Conservation (phyloP, 306 rosid genomes). For the Pueraria montana region DNA sequence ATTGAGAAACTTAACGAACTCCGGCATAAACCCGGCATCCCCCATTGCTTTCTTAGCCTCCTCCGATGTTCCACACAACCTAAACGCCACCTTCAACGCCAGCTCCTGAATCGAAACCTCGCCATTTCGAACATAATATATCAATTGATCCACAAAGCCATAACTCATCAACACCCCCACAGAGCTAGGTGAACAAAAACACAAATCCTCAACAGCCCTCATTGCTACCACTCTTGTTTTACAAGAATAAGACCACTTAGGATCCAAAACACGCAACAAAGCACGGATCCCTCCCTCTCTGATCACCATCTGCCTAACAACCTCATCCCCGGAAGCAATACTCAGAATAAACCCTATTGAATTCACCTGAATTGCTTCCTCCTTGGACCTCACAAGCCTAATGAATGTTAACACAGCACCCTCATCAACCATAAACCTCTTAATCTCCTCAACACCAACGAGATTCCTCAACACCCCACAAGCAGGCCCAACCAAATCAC, state of each 20-base stretch:
- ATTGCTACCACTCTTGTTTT: constrained; percentile 71
- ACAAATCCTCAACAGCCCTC: constrained; percentile 76
- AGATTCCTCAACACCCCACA: constrained; percentile 87
- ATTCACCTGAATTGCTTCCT: constrained; percentile 74
- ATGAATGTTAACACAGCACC: constrained; percentile 70
- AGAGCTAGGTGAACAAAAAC: constrained; percentile 62
- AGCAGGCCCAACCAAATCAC: constrained; percentile 76
- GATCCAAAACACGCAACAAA: constrained; percentile 69
- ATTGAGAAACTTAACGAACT: constrained; percentile 77
- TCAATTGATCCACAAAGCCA: constrained; percentile 77
- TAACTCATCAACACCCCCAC: constrained; percentile 63
- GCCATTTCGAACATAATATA: constrained; percentile 69
- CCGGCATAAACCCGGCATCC: constrained; percentile 80
- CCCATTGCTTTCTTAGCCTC: constrained; percentile 87
- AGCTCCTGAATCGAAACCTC: constrained; percentile 82
- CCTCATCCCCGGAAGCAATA: constrained; percentile 74
- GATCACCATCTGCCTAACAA: constrained; percentile 57
- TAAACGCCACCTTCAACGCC: constrained; percentile 74
- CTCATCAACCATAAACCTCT: constrained; percentile 89
- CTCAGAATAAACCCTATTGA: constrained; percentile 79
- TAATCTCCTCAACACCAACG: constrained; percentile 82
- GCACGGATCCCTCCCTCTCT: constrained; percentile 80
- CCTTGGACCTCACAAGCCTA: constrained; percentile 68
- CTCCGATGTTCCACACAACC: constrained; percentile 71
- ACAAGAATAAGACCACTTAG: constrained; percentile 59